phyloP scores from a whole-genome alignment of 2,329 filamentous ascomycete genomes.

The Alternaria sp. region DNA sequence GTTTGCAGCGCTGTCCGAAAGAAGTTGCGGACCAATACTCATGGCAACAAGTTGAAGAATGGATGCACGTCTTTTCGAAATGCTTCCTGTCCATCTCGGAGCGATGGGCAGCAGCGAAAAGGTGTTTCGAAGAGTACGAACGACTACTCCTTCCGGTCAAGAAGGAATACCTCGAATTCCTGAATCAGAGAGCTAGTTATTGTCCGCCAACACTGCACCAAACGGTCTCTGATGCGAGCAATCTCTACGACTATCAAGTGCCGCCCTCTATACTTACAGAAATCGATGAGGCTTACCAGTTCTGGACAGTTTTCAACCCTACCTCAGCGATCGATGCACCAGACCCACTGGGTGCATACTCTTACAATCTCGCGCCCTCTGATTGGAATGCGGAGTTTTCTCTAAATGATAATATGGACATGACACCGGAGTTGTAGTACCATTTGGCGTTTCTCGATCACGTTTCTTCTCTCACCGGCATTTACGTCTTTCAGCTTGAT shows the following conservation, averaged over 20 bases:
- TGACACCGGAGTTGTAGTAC: conserved; percentile 15
- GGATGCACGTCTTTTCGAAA: conserved; percentile 39
- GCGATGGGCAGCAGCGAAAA: conserved; percentile 43
- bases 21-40: conserved; percentile 37
- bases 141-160: conserved; percentile 38
- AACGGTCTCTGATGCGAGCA: conserved; percentile 8
- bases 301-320: conserved; percentile 41
- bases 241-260: conserved; percentile 20
- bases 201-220: conserved; percentile 15
- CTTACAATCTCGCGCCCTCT: conserved; percentile 33
- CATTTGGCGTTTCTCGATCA: background rate
- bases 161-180: conserved; percentile 43
- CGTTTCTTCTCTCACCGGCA: background rate
- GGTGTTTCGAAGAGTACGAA: conserved; percentile 45
- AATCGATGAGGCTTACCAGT: conserved; percentile 36
- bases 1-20: conserved; percentile 38
- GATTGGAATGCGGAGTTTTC: conserved; percentile 46
- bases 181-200: conserved; percentile 37
- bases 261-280: conserved; percentile 16
- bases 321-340: conserved; percentile 29
- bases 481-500: background rate
- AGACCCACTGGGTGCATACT: conserved; percentile 26
- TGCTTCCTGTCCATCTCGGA: conserved; percentile 45
- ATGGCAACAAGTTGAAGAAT: conserved; percentile 37
- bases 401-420: conserved; percentile 31